These are phyloP conservation scores for Paramecium sonneborni DNA, from an alignment of 73 alveolate species.

Conservation along the genomic window DNA sequence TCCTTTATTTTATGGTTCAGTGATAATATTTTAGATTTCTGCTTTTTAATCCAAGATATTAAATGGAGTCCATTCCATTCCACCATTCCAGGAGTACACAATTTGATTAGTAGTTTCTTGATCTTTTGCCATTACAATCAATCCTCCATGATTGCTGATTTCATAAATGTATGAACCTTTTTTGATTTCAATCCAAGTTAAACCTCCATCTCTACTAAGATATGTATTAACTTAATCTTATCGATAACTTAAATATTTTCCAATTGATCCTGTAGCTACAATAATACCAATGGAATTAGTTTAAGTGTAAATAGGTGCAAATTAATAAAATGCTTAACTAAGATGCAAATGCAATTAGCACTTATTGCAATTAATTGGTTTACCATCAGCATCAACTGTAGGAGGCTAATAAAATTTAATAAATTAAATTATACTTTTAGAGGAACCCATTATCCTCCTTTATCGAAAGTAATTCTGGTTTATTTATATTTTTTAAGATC, in stretches of 20 bases:
- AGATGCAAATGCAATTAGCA: slow-evolving; percentile 87
- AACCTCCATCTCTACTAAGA: slow-evolving; percentile 95
- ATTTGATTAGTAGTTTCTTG: slow-evolving; percentile 81
- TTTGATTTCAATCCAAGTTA: slow-evolving; percentile 84
- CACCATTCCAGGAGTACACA: slow-evolving; percentile 80
- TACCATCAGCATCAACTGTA: slow-evolving; percentile 74
- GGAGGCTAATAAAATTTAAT: slow-evolving; percentile 66
- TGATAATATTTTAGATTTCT: slow-evolving; percentile 80
- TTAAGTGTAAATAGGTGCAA: slow-evolving; percentile 81
- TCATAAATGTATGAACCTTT: slow-evolving; percentile 91
- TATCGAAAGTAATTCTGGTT: slow-evolving; percentile 91
- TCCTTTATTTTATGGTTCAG: slow-evolving; percentile 84
- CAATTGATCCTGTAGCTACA: slow-evolving; percentile 91
- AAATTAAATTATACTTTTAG: slow-evolving; percentile 12
- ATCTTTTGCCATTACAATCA: slow-evolving; percentile 90
- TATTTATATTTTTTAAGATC: slow-evolving; percentile 64
- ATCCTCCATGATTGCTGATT: slow-evolving; percentile 97
- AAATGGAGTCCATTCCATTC: slow-evolving; percentile 74
- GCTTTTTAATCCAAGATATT: slow-evolving; percentile 69
- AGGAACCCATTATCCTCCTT: slow-evolving; percentile 95
- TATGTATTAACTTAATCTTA: slow-evolving; percentile 84
- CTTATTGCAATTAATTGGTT: slow-evolving; percentile 71
- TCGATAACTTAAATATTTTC: slow-evolving; percentile 76
- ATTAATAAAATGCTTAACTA: slow-evolving; percentile 70
- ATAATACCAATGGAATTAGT: slow-evolving; percentile 84